These are phyloP conservation scores for Aspergillus avenaceus DNA, from an alignment of 495 filamentous ascomycete species.

Conservation along the genomic window DNA sequence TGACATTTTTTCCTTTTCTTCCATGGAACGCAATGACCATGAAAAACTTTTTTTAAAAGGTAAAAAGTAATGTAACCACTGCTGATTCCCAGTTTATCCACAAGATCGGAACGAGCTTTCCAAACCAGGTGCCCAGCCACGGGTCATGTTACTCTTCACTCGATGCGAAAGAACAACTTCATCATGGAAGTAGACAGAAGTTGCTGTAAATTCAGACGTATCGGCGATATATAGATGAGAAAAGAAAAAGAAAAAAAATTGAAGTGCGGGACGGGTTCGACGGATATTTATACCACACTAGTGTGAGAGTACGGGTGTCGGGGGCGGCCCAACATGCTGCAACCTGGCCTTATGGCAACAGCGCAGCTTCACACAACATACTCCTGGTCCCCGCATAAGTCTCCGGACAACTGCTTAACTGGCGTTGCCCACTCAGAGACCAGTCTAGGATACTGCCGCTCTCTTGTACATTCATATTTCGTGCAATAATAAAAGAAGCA, in stretches of 20 bases:
- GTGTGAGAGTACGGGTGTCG: constrained; percentile 28
- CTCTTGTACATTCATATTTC: constrained; percentile 12
- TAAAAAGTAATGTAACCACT: constrained; percentile 57
- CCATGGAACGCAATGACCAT: neutral
- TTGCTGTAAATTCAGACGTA: constrained; percentile 48
- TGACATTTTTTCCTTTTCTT: neutral
- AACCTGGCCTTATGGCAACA: constrained; percentile 45
- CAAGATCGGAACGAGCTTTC: constrained; percentile 63
- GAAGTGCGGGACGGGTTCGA: constrained; percentile 4
- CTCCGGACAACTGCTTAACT: constrained; percentile 19
- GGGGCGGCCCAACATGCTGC: constrained; percentile 38
- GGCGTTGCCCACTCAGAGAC: constrained; percentile 22
- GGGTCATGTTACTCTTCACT: constrained; percentile 62
- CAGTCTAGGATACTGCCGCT: constrained; percentile 32
- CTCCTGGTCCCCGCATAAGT: constrained; percentile 23
- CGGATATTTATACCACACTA: constrained; percentile 33
- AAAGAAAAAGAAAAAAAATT: constrained; percentile 34
- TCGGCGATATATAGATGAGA: constrained; percentile 46
- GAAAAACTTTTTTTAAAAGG: too few species aligned
- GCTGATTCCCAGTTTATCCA: constrained; percentile 75
- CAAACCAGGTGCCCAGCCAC: constrained; percentile 77
- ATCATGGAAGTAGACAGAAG: constrained; percentile 42
- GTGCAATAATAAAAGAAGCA: constrained; percentile 13
- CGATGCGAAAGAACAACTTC: constrained; percentile 64
- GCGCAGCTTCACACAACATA: constrained; percentile 34